Evolutionary conservation across 805 yeast species (phyloP), one percentile per base, ranked within the genome.

Genomic region (Barnettozyma vustinii): DNA sequence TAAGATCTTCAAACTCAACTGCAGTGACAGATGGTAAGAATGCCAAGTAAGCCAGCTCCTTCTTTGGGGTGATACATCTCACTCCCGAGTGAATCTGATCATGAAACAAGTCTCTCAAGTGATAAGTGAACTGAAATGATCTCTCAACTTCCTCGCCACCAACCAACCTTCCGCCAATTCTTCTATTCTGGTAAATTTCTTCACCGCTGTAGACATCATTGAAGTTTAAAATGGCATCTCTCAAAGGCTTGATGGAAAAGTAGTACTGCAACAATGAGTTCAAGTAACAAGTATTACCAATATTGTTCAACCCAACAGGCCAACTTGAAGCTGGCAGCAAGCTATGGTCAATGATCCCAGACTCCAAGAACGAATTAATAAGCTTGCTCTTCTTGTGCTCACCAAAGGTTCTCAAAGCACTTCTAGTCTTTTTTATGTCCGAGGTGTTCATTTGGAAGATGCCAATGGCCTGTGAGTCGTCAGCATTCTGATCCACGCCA

Each of bases 201-300:
- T 64, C 58, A 12, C 53, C 62, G 12, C 64, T 58, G 42, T 65
- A 70, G 10, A 59, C 58, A 30, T 67, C 65, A 42, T 78, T 72
- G 56, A 86, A 90, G 2, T 71, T 57, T 46, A 87, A 56, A 18
- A 89, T 75, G 51, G 76, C 74, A 3, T 84, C 79, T 50, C 97
- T 74, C 37, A 94, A 70, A 0, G 97, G 97, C 48, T 80, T 79
- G 41, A 94, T 79, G 7, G 89, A 85, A 69, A 90, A 94, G 64
- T 89, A 92, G 60, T 85, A 92, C 62, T 92, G 99, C 39, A 92
- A 69, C 44, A 94, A 71, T 0, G 98, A 92, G 63, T 94, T 92
- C 64, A 94, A 72, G 57, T 91, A 91, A 66, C 99, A 94, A 0
- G 99, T 92, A 63, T 94, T 94, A 21, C 99, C 99, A 53, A 90